phyloP scores from a whole-genome alignment of 441 rosid species.

The Gossypium armourianum region DNA sequence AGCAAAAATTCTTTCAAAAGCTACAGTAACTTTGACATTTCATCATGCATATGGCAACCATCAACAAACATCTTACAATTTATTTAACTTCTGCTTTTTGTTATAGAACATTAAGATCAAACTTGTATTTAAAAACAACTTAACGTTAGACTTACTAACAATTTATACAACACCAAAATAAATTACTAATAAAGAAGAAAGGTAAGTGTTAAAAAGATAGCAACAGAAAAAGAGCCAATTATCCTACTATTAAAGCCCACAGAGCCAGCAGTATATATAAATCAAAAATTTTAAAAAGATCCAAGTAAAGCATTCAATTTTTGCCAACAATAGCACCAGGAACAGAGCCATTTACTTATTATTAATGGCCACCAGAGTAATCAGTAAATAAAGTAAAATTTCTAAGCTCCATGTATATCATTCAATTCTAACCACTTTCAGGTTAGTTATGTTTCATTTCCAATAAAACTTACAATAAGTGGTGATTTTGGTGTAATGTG shows the following conservation, averaged over 20 bases:
- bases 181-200: not conserved
- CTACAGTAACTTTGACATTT: not conserved
- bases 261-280: not conserved
- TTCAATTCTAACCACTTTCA: not conserved
- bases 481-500: not conserved
- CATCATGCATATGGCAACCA: not conserved
- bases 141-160: not conserved
- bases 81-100: not conserved
- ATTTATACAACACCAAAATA: not conserved
- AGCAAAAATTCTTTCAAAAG: not conserved
- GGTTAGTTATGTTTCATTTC: not conserved
- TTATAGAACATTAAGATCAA: not conserved
- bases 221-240: not conserved
- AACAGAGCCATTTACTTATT: not conserved
- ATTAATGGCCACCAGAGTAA: not conserved
- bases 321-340: not conserved
- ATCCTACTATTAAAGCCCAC: not conserved
- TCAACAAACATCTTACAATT: not conserved
- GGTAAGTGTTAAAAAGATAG: not conserved
- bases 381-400: not conserved
- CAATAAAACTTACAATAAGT: not conserved
- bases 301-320: not conserved
- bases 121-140: not conserved
- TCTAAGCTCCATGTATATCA: not conserved
- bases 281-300: not conserved